Conservation (phyloP, 2,329 filamentous ascomycete genomes). For the Neonectria faginata region DNA sequence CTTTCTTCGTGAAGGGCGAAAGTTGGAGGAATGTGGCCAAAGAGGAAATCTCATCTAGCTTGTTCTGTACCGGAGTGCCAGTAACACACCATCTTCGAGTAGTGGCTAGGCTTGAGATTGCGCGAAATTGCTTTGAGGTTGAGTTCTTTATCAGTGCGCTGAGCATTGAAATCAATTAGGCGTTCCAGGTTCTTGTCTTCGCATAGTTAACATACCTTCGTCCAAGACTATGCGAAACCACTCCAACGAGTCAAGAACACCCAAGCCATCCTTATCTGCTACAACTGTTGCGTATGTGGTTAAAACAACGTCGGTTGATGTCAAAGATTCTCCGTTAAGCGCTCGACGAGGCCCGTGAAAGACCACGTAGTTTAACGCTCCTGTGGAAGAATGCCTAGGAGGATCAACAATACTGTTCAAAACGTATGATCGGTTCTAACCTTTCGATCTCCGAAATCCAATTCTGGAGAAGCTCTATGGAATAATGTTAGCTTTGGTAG, state of each 20-base stretch:
- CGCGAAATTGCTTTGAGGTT: constrained; percentile 57
- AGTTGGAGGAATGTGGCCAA: constrained; percentile 31
- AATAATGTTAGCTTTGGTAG: constrained; percentile 23
- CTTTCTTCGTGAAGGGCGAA: constrained; percentile 9
- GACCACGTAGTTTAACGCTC: constrained; percentile 43
- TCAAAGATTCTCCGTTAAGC: constrained; percentile 42
- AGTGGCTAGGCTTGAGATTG: constrained; percentile 55
- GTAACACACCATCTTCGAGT: constrained; percentile 64
- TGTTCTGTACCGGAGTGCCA: constrained; percentile 67
- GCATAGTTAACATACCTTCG: no score
- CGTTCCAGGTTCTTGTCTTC: no score
- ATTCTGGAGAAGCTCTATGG: constrained; percentile 52
- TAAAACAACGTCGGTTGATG: constrained; percentile 55
- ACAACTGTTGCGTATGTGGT: constrained; percentile 61
- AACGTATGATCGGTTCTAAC: constrained; percentile 38
- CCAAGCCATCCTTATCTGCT: constrained; percentile 47
- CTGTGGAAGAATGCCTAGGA: constrained; percentile 48
- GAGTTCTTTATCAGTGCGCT: constrained; percentile 62
- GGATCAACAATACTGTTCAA: background rate
- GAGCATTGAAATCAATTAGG: no score
- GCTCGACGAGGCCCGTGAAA: constrained; percentile 54
- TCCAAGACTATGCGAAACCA: constrained; percentile 59
- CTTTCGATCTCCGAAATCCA: constrained; percentile 54
- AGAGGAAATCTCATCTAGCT: constrained; percentile 58
- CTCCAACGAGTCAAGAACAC: constrained; percentile 47